Evolutionary conservation across 116 monocot species (phyloP), one percentile per base, ranked within the genome.

Genomic region (Zostera marina): DNA sequence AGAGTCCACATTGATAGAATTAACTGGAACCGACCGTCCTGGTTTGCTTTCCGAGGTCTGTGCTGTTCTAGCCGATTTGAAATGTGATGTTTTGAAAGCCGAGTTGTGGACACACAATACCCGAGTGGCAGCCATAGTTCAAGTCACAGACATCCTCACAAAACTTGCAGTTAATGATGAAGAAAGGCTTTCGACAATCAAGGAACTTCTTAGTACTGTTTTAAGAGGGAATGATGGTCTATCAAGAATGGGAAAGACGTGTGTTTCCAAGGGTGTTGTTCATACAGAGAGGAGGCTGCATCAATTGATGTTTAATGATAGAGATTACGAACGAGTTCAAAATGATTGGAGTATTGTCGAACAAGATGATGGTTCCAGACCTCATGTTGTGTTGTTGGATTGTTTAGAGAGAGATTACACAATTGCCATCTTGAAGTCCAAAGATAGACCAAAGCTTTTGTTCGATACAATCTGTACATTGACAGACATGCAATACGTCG

Each of bases 391-490:
- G 10, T 59, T 87, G 17, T 65, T 68, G 57, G 59, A 76, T 45
- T 79, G 79, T 66, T 43, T 17, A 16, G 79, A 82, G 66, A 66
- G 62, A 41, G 78, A 71, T 3, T 87, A 87, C 66, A 72, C 81
- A 3, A 64, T 79, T 16, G 74, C 79, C 19, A 70, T 42, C 44
- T 48, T 87, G 13, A 70, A 69, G 54, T 82, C 73, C 65, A 52
- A 56, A 22, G 79, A 87, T 22, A 67, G 87, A 11, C 71, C 72
- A 4, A 82, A 79, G 70, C 77, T 87, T 15, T 65, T 87, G 19
- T 87, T 87, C 23, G 82, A 82, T 58, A 62, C 72, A 13, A 52
- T 87, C 19, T 87, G 74, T 56, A 79, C 82, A 1, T 66, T 87
- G 12, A 79, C 82, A 0, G 82, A 82, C 58, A 66, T 82, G 82